Evolutionary conservation across 306 rosid species (phyloP), one percentile per base, ranked within the genome.

Genomic region (Vigna nakashimae): DNA sequence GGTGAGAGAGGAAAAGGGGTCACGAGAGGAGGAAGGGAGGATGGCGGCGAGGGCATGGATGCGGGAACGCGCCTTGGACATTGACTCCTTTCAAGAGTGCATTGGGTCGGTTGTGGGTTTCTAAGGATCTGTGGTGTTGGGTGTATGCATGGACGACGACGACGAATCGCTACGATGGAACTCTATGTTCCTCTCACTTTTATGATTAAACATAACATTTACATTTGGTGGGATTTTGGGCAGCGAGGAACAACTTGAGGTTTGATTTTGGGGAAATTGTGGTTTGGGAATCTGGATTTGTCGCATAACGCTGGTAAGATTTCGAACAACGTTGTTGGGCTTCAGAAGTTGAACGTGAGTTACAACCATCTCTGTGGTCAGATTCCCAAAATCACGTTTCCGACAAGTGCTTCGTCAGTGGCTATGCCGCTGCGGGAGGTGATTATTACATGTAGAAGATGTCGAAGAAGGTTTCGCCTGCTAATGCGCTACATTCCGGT

Each of bases 41-140:
- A 95, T 77, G 48, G 90, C 22, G 50, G 93, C 85, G 65, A 95
- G 93, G 59, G 96, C 84, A 66, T 92, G 91, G 88, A 95, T 95
- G 22, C 97, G 98, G 5, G 91, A 88, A 4, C 98, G 98, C 1
- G 93, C 98, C 51, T 89, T 95, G 82, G 98, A 92, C 17, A 95
- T 82, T 2, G 97, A 92, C 65, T 95, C 98, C 98, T 97, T 91
- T 97, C 98, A 93, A 0, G 98, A 88, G 67, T 93, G 98, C 97
- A 93, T 93, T 0, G 97, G 98, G 75, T 91, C 96, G 57, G 80
- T 60, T n/a, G 67, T 1, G 20, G 71, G 9, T 9, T 26, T 69
- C 1, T 42, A 48, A 10, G 10, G 49, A 74, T 56, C 50, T 34
- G 69, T 4, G n/a, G 75, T 2, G n/a, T 32, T 28, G 28, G 84